A percentile compares a stretch with the other conserved stretches of the same genome.
These are phyloP conservation scores for Eucalyptus regnans DNA, from an alignment of 345 rosid species.

Conservation along the genomic window DNA sequence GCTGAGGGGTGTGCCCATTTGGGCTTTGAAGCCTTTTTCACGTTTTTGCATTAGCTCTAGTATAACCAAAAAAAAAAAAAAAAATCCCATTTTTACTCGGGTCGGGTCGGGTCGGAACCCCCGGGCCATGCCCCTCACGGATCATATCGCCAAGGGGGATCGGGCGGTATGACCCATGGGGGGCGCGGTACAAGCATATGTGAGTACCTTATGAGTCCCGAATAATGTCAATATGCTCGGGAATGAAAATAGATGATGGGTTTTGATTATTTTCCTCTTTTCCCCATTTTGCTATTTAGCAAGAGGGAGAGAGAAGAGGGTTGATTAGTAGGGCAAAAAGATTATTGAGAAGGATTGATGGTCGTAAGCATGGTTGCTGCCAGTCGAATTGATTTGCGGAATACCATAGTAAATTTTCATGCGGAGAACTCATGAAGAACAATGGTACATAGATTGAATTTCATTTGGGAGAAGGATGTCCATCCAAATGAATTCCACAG, in stretches of 20 bases:
- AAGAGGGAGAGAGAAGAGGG: background rate
- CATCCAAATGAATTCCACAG: background rate
- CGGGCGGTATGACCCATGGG: background rate
- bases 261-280: rapidly evolving
- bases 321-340: background rate
- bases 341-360: background rate
- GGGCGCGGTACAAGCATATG: rapidly evolving
- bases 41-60: background rate
- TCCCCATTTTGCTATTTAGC: rapidly evolving
- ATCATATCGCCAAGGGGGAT: too few species aligned
- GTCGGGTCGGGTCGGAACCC: background rate
- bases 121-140: rapidly evolving
- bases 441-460: background rate
- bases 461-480: background rate
- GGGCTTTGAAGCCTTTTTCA: background rate
- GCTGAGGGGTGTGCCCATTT: background rate
- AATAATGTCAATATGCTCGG: rapidly evolving
- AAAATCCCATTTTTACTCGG: background rate
- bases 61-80: background rate
- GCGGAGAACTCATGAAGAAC: background rate
- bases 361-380: background rate
- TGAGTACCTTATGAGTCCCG: rapidly evolving
- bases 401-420: background rate
- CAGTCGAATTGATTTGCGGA: background rate
- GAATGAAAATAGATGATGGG: rapidly evolving